phyloP scores from a whole-genome alignment of 345 rosid species.

The Bruguiera sexangula region DNA sequence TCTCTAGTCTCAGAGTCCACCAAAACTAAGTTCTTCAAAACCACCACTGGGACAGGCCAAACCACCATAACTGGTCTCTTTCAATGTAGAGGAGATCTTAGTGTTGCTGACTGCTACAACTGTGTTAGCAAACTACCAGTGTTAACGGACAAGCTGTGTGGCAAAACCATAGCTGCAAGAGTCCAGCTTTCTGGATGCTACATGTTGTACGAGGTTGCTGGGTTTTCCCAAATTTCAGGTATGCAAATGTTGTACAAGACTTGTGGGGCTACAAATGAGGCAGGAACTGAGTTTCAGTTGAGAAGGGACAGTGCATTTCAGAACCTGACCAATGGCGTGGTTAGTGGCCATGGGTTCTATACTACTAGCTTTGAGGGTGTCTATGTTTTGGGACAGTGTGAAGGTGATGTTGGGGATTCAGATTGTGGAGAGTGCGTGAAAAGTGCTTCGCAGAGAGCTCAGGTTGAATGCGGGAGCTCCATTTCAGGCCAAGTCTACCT shows the following conservation, averaged over 20 bases:
- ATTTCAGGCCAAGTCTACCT: constrained; percentile 80
- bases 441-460: constrained; percentile 74
- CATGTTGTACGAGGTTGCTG: constrained; percentile 75
- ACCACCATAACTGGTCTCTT: constrained; percentile 78
- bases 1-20: constrained; percentile 78
- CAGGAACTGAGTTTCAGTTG: constrained; percentile 81
- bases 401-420: constrained; percentile 90
- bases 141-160: constrained; percentile 68
- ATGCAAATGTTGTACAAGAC: constrained; percentile 85
- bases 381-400: constrained; percentile 83
- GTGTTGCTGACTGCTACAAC: constrained; percentile 69
- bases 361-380: constrained; percentile 62
- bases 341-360: constrained; percentile 65
- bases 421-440: constrained; percentile 84
- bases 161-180: constrained; percentile 70
- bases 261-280: constrained; percentile 60
- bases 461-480: constrained; percentile 89
- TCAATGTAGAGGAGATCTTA: constrained; percentile 92
- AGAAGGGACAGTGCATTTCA: constrained; percentile 77
- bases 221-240: constrained; percentile 83
- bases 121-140: constrained; percentile 88
- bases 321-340: constrained; percentile 66
- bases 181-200: constrained; percentile 88
- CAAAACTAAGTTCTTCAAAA: constrained; percentile 74
- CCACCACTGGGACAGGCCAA: constrained; percentile 74